These are phyloP conservation scores for Musa troglodytarum DNA, from an alignment of 176 grass and related monocot genomes.

Conservation along the genomic window DNA sequence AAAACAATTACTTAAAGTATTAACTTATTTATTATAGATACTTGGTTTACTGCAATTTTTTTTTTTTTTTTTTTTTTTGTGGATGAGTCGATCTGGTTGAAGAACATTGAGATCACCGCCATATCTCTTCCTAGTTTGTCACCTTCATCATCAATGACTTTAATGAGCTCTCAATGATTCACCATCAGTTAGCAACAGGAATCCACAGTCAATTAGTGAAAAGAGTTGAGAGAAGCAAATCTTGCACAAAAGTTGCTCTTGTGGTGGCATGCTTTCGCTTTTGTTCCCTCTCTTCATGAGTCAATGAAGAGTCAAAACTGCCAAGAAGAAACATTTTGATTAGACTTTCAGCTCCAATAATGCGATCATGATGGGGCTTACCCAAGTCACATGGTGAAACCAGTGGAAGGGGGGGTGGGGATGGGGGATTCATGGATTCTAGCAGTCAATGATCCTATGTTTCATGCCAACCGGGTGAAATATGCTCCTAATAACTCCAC, in stretches of 20 bases:
- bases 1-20: too few relatives aligned
- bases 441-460: too few relatives aligned
- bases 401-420: too few relatives aligned
- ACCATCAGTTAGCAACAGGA: too few relatives aligned
- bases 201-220: conserved; percentile 27
- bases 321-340: conserved; percentile 3
- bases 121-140: too few relatives aligned
- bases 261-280: conserved; percentile 24
- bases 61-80: background rate
- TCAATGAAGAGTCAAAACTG: conserved; percentile 33
- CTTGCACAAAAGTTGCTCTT: conserved; percentile 34
- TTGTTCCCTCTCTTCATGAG: conserved; percentile 42
- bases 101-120: background rate
- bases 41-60: background rate
- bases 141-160: too few relatives aligned
- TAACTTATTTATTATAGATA: background rate
- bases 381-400: too few relatives aligned
- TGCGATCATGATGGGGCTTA: background rate
- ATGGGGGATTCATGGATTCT: too few relatives aligned
- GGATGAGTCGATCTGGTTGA: background rate
- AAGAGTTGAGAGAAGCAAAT: conserved; percentile 37
- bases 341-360: background rate
- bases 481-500: too few relatives aligned
- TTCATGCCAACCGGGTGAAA: too few relatives aligned
- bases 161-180: too few relatives aligned